Evolutionary conservation across 208 protist genomes (phyloP), one percentile per base, ranked within the genome.

Genomic region (Leishmania tarentolae): DNA sequence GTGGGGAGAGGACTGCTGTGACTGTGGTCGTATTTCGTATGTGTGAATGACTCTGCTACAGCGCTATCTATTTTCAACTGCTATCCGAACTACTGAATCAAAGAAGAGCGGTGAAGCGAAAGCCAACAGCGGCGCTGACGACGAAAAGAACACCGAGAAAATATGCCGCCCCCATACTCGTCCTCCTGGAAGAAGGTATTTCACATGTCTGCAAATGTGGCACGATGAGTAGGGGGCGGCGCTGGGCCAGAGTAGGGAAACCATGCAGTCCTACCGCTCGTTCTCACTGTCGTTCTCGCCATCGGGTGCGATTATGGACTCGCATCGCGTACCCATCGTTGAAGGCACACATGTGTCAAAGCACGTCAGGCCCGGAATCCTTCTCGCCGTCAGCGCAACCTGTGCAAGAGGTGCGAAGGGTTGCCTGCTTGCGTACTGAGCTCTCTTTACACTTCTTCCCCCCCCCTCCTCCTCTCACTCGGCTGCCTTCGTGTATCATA

Each of bases 11-110:
- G 24, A 35, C 57, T 63, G 57, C 1, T 15, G 13, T 28, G 28
- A 63, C 61, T 15, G 31, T 21, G 28, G n/a, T 66, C 9, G 15
- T 35, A 40, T 40, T 9, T 21, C 61, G 61, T 66, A 31, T 66
- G 15, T 31, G 13, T 3, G 61, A 66, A 66, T 3, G 71, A 42
- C 37, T 53, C 63, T 83, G 77, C 56, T 76, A 40, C 37, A 28
- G 35, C 24, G 15, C 42, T 76, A 24, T 63, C 76, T 70, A 78
- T 78, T 63, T 78, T 46, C 24, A 66, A 40, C 37, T 79, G 79
- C 75, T 61, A 31, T 82, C 47, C 65, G n/a, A 24, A 17, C 35
- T n/a, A 4, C 15, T 6, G 0, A 70, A 61, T 0, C 6, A 24
- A 61, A 31, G 1, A 61, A 13, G 56, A 17, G 13, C 3, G 15